A percentile compares a stretch with the other conserved stretches of the same genome.
Evolutionary conservation across 2,329 filamentous ascomycete species (phyloP).

Genomic region (Arthrobotrys sphaeroides): DNA sequence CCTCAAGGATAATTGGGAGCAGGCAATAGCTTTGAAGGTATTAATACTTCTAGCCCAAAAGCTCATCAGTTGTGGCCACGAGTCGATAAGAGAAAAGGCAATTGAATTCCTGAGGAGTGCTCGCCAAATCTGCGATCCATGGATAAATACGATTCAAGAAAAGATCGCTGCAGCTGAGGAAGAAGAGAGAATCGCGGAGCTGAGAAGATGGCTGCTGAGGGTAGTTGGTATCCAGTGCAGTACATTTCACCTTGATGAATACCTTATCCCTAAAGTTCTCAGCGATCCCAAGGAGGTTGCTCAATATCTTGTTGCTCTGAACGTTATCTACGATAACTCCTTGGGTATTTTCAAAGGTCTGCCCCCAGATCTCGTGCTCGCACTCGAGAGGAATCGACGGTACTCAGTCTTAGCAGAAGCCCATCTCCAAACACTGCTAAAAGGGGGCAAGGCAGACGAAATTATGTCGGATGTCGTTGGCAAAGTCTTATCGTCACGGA

Average conservation of each 20-base stretch:
- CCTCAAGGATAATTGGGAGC: conserved; percentile 67
- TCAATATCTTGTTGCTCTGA: conserved; percentile 11
- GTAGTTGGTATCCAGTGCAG: conserved; percentile 15
- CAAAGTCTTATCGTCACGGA: not conserved
- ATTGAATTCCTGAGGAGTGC: conserved; percentile 39
- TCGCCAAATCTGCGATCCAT: conserved; percentile 20
- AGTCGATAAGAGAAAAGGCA: not conserved
- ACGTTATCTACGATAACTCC: conserved; percentile 33
- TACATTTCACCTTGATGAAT: conserved; percentile 10
- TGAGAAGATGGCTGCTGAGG: conserved; percentile 15
- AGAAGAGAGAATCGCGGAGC: not conserved
- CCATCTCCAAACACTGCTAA: not conserved
- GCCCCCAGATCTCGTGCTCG: not conserved
- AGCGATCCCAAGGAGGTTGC: not conserved
- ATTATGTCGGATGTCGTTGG: not conserved
- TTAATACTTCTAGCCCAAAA: conserved; percentile 52
- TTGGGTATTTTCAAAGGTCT: conserved; percentile 3
- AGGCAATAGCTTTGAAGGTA: conserved; percentile 44
- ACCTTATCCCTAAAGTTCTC: not conserved
- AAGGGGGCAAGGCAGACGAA: not conserved
- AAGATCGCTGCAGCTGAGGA: conserved; percentile 1
- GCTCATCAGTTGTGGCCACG: conserved; percentile 26
- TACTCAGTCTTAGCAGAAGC: not conserved
- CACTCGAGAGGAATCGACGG: not conserved
- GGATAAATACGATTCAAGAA: not conserved